Evolutionary conservation across 495 filamentous ascomycete genomes (phyloP).

Genomic region (Hypoxylon perforatum): DNA sequence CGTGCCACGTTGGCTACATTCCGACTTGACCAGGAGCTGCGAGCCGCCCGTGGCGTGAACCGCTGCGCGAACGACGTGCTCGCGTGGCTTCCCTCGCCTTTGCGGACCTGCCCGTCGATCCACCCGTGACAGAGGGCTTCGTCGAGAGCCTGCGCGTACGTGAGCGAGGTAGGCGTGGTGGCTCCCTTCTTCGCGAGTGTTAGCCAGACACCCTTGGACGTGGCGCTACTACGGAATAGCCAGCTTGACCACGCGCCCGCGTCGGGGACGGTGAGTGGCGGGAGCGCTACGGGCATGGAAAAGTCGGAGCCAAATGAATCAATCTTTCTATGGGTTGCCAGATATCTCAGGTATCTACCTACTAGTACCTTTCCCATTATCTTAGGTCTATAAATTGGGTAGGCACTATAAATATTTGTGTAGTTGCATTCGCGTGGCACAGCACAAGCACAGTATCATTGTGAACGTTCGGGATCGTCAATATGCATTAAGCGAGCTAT

Average conservation of each 20-base stretch:
- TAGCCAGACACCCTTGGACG: constrained; percentile 60
- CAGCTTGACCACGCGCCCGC: constrained; percentile 56
- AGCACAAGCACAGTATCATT: too few species aligned
- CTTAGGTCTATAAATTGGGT: too few species aligned
- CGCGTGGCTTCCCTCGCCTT: constrained; percentile 52
- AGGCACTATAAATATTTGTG: too few species aligned
- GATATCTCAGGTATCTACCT: not conserved
- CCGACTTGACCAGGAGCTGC: constrained; percentile 64
- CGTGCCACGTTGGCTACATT: constrained; percentile 57
- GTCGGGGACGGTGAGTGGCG: constrained; percentile 44
- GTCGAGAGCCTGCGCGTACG: constrained; percentile 65
- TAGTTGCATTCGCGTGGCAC: too few species aligned
- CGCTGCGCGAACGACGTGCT: constrained; percentile 57
- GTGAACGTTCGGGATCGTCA: too few species aligned
- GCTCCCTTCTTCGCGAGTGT: constrained; percentile 65
- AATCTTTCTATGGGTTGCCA: not conserved
- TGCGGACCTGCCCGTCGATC: constrained; percentile 67
- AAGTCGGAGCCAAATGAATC: not conserved
- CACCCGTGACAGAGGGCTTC: constrained; percentile 67
- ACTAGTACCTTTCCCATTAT: not conserved
- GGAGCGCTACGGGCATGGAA: constrained; percentile 34
- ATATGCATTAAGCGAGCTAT: too few species aligned
- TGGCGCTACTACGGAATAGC: constrained; percentile 53
- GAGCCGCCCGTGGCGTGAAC: constrained; percentile 65
- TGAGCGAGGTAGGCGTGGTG: constrained; percentile 54